Conservation (phyloP, 441 rosid genomes). For the Eruca vesicaria region DNA sequence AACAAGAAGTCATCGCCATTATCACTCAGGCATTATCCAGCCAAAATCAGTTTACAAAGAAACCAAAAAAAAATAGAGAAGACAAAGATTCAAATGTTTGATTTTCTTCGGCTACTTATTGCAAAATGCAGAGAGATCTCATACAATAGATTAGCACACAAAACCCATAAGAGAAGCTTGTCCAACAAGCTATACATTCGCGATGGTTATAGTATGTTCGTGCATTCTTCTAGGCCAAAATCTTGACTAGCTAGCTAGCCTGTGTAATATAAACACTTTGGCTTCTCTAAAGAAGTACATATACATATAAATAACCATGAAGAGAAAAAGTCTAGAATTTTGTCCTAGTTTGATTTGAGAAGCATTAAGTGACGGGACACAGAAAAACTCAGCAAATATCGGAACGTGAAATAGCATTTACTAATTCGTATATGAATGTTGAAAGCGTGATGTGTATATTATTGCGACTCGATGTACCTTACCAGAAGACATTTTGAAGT, state of each 20-base stretch:
- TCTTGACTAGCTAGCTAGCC: slow-evolving; percentile 59
- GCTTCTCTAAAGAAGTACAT: slow-evolving; percentile 27
- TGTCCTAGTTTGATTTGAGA: not conserved
- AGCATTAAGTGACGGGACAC: not conserved
- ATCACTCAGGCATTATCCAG: not conserved
- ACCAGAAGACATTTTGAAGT: slow-evolving; percentile 81
- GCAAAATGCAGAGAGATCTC: slow-evolving; percentile 21
- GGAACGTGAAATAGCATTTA: not conserved
- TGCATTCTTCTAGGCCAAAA: slow-evolving; percentile 16
- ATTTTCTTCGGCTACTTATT: slow-evolving; percentile 35
- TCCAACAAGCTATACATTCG: slow-evolving; percentile 91
- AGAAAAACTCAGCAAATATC: not conserved
- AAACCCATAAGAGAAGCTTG: slow-evolving; percentile 35
- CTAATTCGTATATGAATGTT: not conserved
- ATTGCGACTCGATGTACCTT: slow-evolving; percentile 18
- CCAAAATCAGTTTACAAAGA: not conserved
- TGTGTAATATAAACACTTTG: slow-evolving; percentile 54
- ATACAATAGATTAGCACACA: not conserved
- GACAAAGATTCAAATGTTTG: not conserved
- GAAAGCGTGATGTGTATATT: not conserved
- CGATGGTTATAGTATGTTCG: slow-evolving; percentile 84
- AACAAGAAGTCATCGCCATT: not conserved
- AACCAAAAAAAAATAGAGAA: not conserved
- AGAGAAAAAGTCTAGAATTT: not conserved
- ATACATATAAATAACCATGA: not conserved